phyloP scores from a whole-genome alignment of 345 rosid species.

The Acer saccharum region DNA sequence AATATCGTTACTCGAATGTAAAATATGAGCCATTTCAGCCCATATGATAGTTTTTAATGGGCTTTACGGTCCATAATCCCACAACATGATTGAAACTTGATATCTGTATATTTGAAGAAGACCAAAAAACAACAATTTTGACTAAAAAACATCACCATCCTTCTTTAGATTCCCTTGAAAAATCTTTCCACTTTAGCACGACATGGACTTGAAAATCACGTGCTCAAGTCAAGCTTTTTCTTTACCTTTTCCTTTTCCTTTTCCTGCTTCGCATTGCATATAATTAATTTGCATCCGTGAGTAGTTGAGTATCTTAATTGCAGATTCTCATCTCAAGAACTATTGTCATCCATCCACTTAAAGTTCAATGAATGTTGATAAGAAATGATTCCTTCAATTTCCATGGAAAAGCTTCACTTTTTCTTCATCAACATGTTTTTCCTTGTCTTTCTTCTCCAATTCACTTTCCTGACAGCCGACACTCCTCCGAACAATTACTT shows the following conservation, averaged over 20 bases:
- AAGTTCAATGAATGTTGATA: neutral
- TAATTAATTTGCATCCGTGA: too few species aligned
- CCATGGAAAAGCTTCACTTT: slow-evolving; percentile 1
- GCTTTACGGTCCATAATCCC: neutral
- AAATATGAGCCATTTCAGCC: neutral
- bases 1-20: too few species aligned
- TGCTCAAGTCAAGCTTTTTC: neutral
- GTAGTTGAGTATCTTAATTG: too few species aligned
- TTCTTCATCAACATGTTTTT: neutral
- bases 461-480: slow-evolving; percentile 8
- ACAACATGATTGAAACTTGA: too few species aligned
- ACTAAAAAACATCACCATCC: neutral
- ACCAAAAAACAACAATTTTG: neutral
- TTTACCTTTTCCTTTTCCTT: too few species aligned
- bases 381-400: neutral
- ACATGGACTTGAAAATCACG: neutral
- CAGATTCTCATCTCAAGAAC: neutral
- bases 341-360: neutral
- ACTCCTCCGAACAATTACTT: slow-evolving; percentile 7
- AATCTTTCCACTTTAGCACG: too few species aligned
- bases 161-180: neutral
- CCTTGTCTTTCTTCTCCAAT: slow-evolving; percentile 17
- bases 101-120: neutral
- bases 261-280: too few species aligned
- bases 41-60: neutral